Evolutionary conservation across 1,284 basidiomycete species (phyloP).

Genomic region (Rhodotorula sp.): DNA sequence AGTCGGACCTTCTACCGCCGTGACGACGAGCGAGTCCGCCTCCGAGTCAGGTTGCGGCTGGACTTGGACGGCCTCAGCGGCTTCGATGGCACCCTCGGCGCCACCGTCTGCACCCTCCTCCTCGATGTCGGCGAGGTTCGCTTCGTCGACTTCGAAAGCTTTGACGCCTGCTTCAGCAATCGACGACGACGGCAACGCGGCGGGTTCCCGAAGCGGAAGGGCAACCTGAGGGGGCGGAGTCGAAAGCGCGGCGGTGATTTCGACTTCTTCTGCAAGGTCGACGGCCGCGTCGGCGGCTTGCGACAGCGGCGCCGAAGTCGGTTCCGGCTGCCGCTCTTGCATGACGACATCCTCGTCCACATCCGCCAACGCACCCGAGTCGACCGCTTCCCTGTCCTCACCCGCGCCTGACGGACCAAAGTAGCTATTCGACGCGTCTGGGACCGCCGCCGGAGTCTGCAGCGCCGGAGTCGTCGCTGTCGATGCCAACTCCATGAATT

Average conservation of each 20-base stretch:
- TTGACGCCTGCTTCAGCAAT: background rate
- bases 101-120: background rate
- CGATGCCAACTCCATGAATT: background rate
- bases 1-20: no score
- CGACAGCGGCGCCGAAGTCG: no score
- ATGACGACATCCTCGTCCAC: background rate
- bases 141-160: background rate
- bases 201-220: no score
- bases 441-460: slow-evolving; percentile 4
- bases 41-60: background rate
- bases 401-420: background rate
- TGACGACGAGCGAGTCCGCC: no score
- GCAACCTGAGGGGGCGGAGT: no score
- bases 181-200: no score
- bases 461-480: slow-evolving; percentile 11
- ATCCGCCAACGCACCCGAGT: background rate
- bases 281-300: no score
- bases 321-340: no score
- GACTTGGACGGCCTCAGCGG: background rate
- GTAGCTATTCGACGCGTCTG: background rate
- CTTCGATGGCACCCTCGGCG: background rate
- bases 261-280: no score
- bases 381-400: background rate
- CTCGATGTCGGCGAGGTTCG: background rate
- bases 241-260: no score